Conservation (phyloP, 2,329 filamentous ascomycete genomes). For the Colletotrichum incanum region DNA sequence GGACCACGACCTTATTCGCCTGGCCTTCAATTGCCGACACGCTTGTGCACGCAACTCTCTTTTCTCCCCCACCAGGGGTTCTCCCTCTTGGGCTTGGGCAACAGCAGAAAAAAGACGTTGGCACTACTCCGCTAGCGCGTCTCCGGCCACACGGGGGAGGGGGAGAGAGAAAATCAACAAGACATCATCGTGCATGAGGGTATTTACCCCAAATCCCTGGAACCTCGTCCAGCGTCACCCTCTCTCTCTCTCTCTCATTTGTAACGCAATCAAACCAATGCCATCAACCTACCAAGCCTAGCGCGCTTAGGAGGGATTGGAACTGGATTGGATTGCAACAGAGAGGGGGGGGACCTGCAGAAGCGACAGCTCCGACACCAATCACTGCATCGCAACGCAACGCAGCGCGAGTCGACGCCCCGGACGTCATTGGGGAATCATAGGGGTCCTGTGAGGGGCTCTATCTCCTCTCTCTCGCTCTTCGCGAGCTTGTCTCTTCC, state of each 20-base stretch:
- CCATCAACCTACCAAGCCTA: too few species aligned
- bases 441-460: conserved; percentile 32
- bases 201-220: background rate
- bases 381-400: background rate
- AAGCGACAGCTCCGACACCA: background rate
- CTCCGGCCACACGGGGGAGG: background rate
- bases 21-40: background rate
- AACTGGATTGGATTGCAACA: background rate
- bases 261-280: background rate
- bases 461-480: too few species aligned
- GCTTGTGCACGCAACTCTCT: background rate
- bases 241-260: background rate
- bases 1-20: background rate
- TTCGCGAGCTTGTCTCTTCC: background rate
- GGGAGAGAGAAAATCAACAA: background rate
- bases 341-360: too few species aligned
- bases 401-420: conserved; percentile 17
- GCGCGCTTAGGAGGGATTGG: too few species aligned
- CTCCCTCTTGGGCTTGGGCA: background rate
- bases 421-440: conserved; percentile 37
- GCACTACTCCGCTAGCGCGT: background rate
- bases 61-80: too few species aligned
- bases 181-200: conserved; percentile 36
- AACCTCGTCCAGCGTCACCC: background rate
- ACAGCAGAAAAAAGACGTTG: background rate